Percentiles rank a stretch among this genome's conserved stretches.
These are phyloP conservation scores for Wickerhamiella cacticola DNA, from an alignment of 805 yeast genomes.

Conservation along the genomic window DNA sequence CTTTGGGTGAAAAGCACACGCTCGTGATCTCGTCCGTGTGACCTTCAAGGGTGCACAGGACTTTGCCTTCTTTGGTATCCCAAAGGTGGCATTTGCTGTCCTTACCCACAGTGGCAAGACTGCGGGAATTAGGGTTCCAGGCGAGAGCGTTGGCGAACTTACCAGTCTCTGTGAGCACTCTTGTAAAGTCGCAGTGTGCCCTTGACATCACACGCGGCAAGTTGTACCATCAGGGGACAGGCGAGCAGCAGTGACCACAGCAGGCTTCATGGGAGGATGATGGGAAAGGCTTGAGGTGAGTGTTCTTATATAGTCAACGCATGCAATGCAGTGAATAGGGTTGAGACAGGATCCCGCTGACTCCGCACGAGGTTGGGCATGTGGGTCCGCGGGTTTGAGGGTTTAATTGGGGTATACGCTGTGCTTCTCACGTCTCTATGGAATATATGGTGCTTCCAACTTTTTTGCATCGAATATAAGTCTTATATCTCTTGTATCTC, in stretches of 20 bases:
- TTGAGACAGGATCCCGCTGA: too few species aligned
- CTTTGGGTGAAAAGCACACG: conserved; percentile 57
- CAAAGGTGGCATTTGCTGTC: conserved; percentile 71
- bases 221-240: conserved; percentile 49
- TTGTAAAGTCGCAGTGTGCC: conserved; percentile 50
- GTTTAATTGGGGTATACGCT: too few species aligned
- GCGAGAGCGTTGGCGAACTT: conserved; percentile 48
- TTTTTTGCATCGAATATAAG: too few species aligned
- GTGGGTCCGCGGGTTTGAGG: too few species aligned
- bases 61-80: conserved; percentile 39
- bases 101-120: conserved; percentile 76
- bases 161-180: conserved; percentile 31
- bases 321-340: too few species aligned
- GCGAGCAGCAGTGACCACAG: conserved; percentile 39
- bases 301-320: too few species aligned
- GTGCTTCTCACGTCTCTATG: too few species aligned
- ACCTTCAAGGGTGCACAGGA: conserved; percentile 37
- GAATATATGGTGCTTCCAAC: too few species aligned
- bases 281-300: too few species aligned
- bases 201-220: conserved; percentile 50
- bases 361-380: too few species aligned
- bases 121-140: conserved; percentile 64
- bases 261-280: too few species aligned
- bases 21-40: conserved; percentile 79
- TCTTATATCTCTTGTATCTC: too few species aligned